Evolutionary conservation across 306 rosid species (phyloP).

Genomic region (Ziziphus jujuba): DNA sequence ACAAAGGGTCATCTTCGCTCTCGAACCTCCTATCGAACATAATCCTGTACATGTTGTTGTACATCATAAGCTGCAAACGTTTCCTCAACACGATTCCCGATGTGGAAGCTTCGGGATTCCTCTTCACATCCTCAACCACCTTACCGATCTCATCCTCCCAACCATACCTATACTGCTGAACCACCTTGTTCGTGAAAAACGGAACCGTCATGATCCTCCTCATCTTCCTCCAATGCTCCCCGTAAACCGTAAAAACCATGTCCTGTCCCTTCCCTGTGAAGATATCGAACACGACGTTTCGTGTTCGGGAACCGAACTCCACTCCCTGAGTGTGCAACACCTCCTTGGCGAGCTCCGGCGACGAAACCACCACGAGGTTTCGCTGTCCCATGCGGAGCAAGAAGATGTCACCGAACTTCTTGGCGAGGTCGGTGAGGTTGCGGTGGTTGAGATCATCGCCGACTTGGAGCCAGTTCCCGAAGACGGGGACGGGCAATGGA

Average conservation of each 20-base stretch:
- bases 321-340: slow-evolving; percentile 1
- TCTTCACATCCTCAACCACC: background rate
- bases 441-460: slow-evolving; percentile 13
- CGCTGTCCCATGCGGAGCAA: slow-evolving; percentile 5
- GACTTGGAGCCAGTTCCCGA: slow-evolving; percentile 12
- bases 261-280: slow-evolving; percentile 11
- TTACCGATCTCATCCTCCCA: background rate
- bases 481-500: slow-evolving; percentile 3
- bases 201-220: slow-evolving; percentile 4
- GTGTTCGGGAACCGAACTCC: slow-evolving; percentile 5
- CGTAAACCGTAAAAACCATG: slow-evolving; percentile 4
- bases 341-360: slow-evolving; percentile 8
- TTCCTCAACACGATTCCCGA: background rate
- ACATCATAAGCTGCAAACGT: slow-evolving; percentile 4
- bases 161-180: background rate
- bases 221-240: background rate
- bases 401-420: slow-evolving; percentile 5
- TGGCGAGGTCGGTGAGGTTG: background rate
- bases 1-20: slow-evolving; percentile 2
- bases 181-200: background rate
- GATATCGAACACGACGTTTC: background rate
- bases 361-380: background rate
- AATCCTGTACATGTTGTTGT: slow-evolving; percentile 1
- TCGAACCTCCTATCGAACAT: slow-evolving; percentile 5
- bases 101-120: background rate